Evolutionary conservation across 805 yeast genomes (phyloP).

Genomic region (Helenozyma baotianmanensis): DNA sequence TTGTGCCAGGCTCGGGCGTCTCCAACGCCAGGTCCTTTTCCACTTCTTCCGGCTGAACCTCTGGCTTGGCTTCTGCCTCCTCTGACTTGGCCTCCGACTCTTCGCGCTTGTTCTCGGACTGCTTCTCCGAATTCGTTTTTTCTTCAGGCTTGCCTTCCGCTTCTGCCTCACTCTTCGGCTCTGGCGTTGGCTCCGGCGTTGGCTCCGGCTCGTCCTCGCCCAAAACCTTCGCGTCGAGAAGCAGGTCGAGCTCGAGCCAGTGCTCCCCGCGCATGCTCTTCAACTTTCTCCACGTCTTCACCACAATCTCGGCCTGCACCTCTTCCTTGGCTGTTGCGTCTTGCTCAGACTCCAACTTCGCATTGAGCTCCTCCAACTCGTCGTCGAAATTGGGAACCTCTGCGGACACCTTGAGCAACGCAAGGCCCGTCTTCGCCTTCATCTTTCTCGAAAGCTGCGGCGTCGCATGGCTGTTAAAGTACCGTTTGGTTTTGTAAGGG

Average conservation of each 20-base stretch:
- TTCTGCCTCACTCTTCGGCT: neutral
- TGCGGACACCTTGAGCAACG: conserved; percentile 11
- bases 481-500: conserved; percentile 32
- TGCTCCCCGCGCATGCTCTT: conserved; percentile 9
- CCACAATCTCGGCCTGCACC: conserved; percentile 23
- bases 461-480: conserved; percentile 39
- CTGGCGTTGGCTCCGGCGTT: too few relatives aligned
- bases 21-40: too few relatives aligned
- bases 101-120: conserved; percentile 3
- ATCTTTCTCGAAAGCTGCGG: conserved; percentile 40
- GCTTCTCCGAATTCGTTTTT: conserved; percentile 1
- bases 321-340: conserved; percentile 8
- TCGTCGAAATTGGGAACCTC: conserved; percentile 1
- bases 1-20: too few relatives aligned
- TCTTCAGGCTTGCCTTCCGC: conserved; percentile 2
- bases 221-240: conserved; percentile 3
- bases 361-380: conserved; percentile 8
- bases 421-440: conserved; percentile 32
- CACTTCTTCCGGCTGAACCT: neutral
- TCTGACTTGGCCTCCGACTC: conserved; percentile 1
- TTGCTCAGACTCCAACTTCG: conserved; percentile 7
- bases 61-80: conserved; percentile 2
- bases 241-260: conserved; percentile 9
- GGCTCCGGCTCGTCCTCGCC: conserved; percentile 7
- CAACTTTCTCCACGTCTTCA: conserved; percentile 30